A percentile compares a stretch with the other conserved stretches of the same genome.
Conservation (phyloP, 2,329 filamentous ascomycete genomes). For the Nakataea oryzae region DNA sequence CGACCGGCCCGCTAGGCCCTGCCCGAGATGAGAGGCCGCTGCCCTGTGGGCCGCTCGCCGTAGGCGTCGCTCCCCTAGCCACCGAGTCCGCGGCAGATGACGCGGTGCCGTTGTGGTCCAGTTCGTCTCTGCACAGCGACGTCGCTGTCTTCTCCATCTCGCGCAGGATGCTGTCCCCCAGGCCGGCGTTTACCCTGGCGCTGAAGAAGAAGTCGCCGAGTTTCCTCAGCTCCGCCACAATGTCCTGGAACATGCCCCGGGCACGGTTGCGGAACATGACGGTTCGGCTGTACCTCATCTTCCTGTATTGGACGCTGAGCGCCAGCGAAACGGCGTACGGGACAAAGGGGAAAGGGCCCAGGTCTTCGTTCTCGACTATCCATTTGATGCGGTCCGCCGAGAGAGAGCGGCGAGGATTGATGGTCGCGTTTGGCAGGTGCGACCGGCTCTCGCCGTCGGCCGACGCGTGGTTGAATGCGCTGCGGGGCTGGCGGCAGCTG, state of each 20-base stretch:
- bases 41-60: background rate
- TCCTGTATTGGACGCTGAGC: conserved; percentile 51
- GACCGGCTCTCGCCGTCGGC: conserved; percentile 24
- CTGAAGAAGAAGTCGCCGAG: conserved; percentile 50
- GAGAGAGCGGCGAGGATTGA: conserved; percentile 46
- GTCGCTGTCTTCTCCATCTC: conserved; percentile 44
- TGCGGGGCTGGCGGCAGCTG: conserved; percentile 41
- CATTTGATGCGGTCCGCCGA: conserved; percentile 47
- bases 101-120: background rate
- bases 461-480: conserved; percentile 12
- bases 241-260: conserved; percentile 40
- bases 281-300: conserved; percentile 50
- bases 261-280: conserved; percentile 48
- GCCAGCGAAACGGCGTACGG: conserved; percentile 52
- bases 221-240: conserved; percentile 39
- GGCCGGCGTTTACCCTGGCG: conserved; percentile 39
- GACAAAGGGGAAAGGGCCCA: conserved; percentile 45
- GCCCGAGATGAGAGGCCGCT: background rate
- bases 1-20: background rate
- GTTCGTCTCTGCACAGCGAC: conserved; percentile 5
- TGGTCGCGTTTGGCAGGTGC: conserved; percentile 31
- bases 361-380: conserved; percentile 38
- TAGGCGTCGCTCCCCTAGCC: background rate
- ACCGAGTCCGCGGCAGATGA: background rate
- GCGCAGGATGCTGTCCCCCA: conserved; percentile 42